phyloP scores from a whole-genome alignment of 2,329 filamentous ascomycete genomes.

The Fusarium transvaalense region DNA sequence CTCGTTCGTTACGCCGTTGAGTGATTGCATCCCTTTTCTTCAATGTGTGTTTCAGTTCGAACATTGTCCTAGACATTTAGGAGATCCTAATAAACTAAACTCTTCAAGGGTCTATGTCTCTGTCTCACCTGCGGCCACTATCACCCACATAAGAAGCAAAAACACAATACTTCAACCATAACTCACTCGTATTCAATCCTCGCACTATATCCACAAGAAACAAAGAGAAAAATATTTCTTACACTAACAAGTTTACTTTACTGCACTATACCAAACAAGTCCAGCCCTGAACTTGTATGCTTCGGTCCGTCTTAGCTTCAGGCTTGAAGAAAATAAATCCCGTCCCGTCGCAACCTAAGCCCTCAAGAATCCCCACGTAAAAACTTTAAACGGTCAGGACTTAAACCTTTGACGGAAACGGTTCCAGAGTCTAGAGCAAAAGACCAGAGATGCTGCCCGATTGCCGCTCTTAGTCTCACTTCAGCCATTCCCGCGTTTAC shows the following conservation, averaged over 20 bases:
- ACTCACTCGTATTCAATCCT: constrained; percentile 3
- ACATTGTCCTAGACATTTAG: constrained; percentile 21
- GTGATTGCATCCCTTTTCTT: not conserved
- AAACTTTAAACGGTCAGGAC: constrained; percentile 20
- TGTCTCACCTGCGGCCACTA: constrained; percentile 13
- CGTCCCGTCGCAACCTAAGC: constrained; percentile 20
- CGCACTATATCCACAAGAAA: not conserved
- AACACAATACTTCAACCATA: not conserved
- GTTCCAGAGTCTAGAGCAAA: constrained; percentile 11
- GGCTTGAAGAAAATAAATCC: constrained; percentile 27
- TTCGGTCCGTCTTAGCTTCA: constrained; percentile 41
- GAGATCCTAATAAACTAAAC: not conserved
- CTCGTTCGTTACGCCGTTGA: constrained; percentile 1
- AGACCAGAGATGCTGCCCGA: not conserved
- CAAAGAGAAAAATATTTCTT: constrained; percentile 2
- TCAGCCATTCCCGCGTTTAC: constrained; percentile 39
- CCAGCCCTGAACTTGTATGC: constrained; percentile 19
- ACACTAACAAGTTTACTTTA: not conserved
- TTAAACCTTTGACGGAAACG: constrained; percentile 36
- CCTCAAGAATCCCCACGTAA: constrained; percentile 8
- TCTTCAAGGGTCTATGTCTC: constrained; percentile 8
- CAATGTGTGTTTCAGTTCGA: constrained; percentile 10
- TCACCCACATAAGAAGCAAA: constrained; percentile 20
- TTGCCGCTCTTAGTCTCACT: constrained; percentile 14
- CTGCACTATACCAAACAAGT: constrained; percentile 23